These are phyloP conservation scores for Cryptosporidium viatorum DNA, from an alignment of 169 alveolate species.

Conservation along the genomic window DNA sequence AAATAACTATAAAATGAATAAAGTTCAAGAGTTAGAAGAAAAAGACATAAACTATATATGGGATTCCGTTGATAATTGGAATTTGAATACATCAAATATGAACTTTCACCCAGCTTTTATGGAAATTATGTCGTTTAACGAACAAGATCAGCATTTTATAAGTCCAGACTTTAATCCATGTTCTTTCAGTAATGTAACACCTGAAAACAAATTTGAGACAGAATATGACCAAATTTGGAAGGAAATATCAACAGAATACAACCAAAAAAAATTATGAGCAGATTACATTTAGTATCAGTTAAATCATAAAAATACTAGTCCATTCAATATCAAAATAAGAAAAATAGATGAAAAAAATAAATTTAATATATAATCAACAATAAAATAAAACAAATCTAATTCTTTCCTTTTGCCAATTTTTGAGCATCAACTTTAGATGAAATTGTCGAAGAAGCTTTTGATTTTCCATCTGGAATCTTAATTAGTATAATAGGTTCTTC, in stretches of 20 bases:
- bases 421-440: constrained; percentile 80
- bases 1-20: not conserved
- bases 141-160: not conserved
- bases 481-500: constrained; percentile 83
- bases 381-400: not conserved
- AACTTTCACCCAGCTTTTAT: constrained; percentile 54
- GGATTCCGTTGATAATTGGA: constrained; percentile 38
- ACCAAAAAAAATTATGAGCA: constrained; percentile 16
- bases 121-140: constrained; percentile 35
- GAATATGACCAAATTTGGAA: constrained; percentile 72
- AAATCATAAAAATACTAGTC: not conserved
- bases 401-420: constrained; percentile 77
- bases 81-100: constrained; percentile 3
- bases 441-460: constrained; percentile 79
- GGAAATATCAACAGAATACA: constrained; percentile 65
- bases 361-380: not conserved
- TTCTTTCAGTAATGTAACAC: not conserved
- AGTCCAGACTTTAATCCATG: not conserved
- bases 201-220: constrained; percentile 30
- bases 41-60: constrained; percentile 32
- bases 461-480: constrained; percentile 94
- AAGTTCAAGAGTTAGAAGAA: not conserved
- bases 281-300: not conserved
- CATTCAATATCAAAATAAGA: too few species aligned
- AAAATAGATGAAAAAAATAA: not conserved